phyloP scores from a whole-genome alignment of 2,329 filamentous ascomycete species.

The Cladosporium colombiae region DNA sequence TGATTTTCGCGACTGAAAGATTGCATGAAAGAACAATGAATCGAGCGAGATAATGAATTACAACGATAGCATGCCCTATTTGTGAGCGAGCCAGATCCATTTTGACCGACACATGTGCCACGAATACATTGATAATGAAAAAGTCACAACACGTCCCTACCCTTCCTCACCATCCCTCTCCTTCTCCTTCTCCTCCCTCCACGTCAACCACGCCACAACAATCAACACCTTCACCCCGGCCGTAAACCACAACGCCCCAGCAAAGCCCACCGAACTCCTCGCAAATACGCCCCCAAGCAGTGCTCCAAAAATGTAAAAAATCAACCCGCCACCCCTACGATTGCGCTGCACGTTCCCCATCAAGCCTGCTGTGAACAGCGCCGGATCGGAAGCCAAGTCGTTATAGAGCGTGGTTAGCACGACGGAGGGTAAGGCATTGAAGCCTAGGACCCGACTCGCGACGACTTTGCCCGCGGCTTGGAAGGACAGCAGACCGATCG shows the following conservation, averaged over 20 bases:
- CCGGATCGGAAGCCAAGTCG: conserved; percentile 69
- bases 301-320: conserved; percentile 53
- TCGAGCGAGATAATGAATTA: background rate
- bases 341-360: conserved; percentile 53
- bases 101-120: background rate
- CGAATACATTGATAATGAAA: background rate
- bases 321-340: conserved; percentile 49
- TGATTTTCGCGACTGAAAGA: background rate
- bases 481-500: conserved; percentile 69
- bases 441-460: conserved; percentile 66
- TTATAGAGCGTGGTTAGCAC: conserved; percentile 79
- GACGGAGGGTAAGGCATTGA: conserved; percentile 70
- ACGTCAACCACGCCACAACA: conserved; percentile 41
- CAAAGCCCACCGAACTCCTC: conserved; percentile 51
- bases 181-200: conserved; percentile 36
- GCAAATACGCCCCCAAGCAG: conserved; percentile 56
- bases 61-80: background rate
- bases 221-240: conserved; percentile 39
- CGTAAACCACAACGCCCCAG: conserved; percentile 50
- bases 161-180: conserved; percentile 16
- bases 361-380: conserved; percentile 43
- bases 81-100: background rate
- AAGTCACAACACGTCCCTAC: background rate
- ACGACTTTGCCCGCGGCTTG: conserved; percentile 76
- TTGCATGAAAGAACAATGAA: background rate